Evolutionary conservation across 305 asterid species (phyloP).

Genomic region (Plantago rigida): DNA sequence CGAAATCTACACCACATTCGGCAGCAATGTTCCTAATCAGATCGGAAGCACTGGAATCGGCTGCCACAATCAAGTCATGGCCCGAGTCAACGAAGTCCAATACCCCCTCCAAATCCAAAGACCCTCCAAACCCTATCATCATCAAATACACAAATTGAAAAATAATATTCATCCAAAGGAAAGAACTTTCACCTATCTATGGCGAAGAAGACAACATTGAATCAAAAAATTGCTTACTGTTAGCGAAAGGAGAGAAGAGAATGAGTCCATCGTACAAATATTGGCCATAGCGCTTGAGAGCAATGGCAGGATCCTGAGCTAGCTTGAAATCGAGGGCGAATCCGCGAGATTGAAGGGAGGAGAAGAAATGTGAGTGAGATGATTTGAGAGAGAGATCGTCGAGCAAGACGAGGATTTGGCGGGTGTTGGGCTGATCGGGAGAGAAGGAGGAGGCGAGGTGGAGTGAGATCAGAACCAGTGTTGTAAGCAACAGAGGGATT

Average conservation of each 20-base stretch:
- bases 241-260: slow-evolving; percentile 44
- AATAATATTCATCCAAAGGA: slow-evolving; percentile 2
- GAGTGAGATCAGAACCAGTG: slow-evolving; percentile 29
- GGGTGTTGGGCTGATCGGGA: slow-evolving; percentile 42
- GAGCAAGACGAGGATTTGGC: slow-evolving; percentile 49
- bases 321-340: slow-evolving; percentile 62
- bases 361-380: slow-evolving; percentile 59
- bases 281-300: slow-evolving; percentile 55
- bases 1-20: slow-evolving; percentile 57
- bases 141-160: slow-evolving; percentile 17
- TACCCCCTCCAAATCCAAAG: slow-evolving; percentile 48
- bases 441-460: slow-evolving; percentile 35
- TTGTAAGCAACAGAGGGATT: slow-evolving; percentile 16
- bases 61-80: slow-evolving; percentile 57
- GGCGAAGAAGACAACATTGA: not conserved
- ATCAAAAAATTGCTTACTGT: slow-evolving; percentile 32
- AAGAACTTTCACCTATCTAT: not conserved
- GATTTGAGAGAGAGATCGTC: slow-evolving; percentile 58
- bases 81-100: slow-evolving; percentile 61
- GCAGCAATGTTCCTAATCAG: slow-evolving; percentile 53
- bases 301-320: slow-evolving; percentile 44
- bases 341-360: slow-evolving; percentile 46
- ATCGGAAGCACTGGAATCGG: slow-evolving; percentile 54
- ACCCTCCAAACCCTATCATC: slow-evolving; percentile 43
- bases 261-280: slow-evolving; percentile 44